Evolutionary conservation across 306 rosid genomes (phyloP), one percentile per base, ranked within the genome.

Genomic region (Fragaria ananassa): DNA sequence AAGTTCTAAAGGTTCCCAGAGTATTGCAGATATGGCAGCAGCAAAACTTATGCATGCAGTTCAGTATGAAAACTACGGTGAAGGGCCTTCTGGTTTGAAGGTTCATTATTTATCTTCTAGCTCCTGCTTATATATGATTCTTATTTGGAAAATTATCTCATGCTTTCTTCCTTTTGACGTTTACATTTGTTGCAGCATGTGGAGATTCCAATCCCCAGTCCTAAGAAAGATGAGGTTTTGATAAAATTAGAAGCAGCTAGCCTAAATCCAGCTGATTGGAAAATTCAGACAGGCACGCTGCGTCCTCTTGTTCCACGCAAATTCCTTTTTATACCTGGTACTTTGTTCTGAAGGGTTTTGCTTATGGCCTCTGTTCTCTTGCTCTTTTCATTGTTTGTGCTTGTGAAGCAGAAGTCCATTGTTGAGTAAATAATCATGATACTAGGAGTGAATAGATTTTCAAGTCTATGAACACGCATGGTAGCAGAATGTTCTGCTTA

Each of bases 261-360:
- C 82, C 71, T 93, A 8, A 90, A 90, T 78, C 93, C 92, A 6
- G 12, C 86, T 60, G 96, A 90, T 83, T 89, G 92, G 91, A 90
- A 88, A 84, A 86, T 90, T 83, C 97, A 92, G 81, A 87, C 75
- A 65, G 97, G 96, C 74, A 0, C 14, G 37, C 51, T 78, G 3
- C 81, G 91, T 29, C 81, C 88, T 80, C 10, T 90, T 54, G 0
- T 86, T 0, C 96, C 93, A 42, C 50, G 79, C 79, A 67, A 63
- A n/a, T 81, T 88, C 62, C 97, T 92, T 66, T 78, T 86, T 49
- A 79, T 80, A 60, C 97, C 93, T 11, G 81, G 97, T 92, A 84
- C 5, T 35, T 14, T 19, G 18, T 39, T 66, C 13, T 14, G 71
- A 13, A 7, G 61, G 23, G 61, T 29, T 54, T 19, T 21, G 23